A percentile compares a stretch with the other conserved stretches of the same genome.
These are phyloP conservation scores for Gypsophila paniculata DNA, from an alignment of 179 eudicot genomes.

Conservation along the genomic window DNA sequence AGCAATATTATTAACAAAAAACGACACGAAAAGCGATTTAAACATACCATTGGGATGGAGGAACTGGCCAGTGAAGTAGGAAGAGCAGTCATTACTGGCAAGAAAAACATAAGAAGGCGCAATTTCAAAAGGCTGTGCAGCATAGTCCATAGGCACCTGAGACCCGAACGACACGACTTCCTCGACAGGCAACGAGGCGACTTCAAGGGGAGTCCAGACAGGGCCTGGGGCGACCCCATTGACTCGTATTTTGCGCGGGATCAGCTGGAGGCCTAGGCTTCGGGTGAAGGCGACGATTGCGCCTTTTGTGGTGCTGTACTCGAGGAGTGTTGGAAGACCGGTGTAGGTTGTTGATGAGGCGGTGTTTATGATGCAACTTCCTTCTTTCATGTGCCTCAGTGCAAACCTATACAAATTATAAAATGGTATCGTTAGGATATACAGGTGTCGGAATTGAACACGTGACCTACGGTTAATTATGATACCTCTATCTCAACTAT, in stretches of 20 bases:
- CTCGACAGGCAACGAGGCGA: conserved; percentile 49
- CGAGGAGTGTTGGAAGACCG: conserved; percentile 55
- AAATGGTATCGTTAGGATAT: background rate
- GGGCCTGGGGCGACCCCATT: conserved; percentile 92
- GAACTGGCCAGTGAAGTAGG: conserved; percentile 81
- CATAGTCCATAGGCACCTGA: conserved; percentile 72
- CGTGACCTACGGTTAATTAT: too few relatives aligned
- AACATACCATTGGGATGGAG: conserved; percentile 72
- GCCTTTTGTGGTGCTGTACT: conserved; percentile 72
- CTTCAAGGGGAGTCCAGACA: conserved; percentile 72
- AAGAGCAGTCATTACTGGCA: conserved; percentile 62
- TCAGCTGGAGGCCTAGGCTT: conserved; percentile 65
- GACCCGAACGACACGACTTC: conserved; percentile 50
- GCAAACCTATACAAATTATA: conserved; percentile 21
- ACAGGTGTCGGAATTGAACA: too few relatives aligned
- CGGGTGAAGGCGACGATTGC: conserved; percentile 73
- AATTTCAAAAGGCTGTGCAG: conserved; percentile 71
- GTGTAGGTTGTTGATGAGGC: conserved; percentile 64
- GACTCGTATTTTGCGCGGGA: conserved; percentile 54
- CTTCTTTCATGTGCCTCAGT: conserved; percentile 75
- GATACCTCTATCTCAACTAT: too few relatives aligned
- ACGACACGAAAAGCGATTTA: too few relatives aligned
- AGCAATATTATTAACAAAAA: too few relatives aligned
- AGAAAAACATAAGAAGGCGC: conserved; percentile 83
- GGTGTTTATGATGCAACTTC: conserved; percentile 69